Conservation (phyloP, 371 early-diverging fungal species). For the Mortierella sp. region DNA sequence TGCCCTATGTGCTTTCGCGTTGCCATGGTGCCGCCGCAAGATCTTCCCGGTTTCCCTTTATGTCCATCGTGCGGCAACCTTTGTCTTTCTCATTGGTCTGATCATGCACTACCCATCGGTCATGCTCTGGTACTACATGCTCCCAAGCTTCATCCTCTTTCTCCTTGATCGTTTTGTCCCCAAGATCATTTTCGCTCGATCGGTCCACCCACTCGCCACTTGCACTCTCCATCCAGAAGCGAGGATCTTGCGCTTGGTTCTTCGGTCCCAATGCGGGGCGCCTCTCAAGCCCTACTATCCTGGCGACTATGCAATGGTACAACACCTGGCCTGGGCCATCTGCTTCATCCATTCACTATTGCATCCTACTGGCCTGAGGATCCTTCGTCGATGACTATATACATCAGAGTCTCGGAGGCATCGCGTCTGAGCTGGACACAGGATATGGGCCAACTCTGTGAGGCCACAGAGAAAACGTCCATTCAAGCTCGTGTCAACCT, state of each 20-base stretch:
- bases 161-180: conserved; percentile 52
- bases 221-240: conserved; percentile 49
- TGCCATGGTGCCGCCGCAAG: too few species aligned
- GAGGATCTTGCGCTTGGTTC: conserved; percentile 45
- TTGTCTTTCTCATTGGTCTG: conserved; percentile 45
- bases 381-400: conserved; percentile 47
- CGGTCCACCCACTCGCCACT: conserved; percentile 42
- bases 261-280: conserved; percentile 27
- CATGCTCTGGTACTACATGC: conserved; percentile 55
- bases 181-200: conserved; percentile 49
- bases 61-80: conserved; percentile 35
- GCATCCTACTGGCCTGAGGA: conserved; percentile 57
- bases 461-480: conserved; percentile 44
- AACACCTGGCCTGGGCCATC: conserved; percentile 32
- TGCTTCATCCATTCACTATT: conserved; percentile 56
- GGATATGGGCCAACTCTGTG: conserved; percentile 33
- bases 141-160: conserved; percentile 49
- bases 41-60: conserved; percentile 14
- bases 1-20: too few species aligned
- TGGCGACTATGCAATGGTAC: conserved; percentile 44
- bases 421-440: conserved; percentile 43
- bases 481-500: conserved; percentile 39
- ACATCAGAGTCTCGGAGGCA: conserved; percentile 37
- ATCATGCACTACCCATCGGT: conserved; percentile 34
- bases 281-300: conserved; percentile 56